These are phyloP conservation scores for Nicotiana tabacum DNA, from an alignment of 257 asterid species.

Conservation along the genomic window DNA sequence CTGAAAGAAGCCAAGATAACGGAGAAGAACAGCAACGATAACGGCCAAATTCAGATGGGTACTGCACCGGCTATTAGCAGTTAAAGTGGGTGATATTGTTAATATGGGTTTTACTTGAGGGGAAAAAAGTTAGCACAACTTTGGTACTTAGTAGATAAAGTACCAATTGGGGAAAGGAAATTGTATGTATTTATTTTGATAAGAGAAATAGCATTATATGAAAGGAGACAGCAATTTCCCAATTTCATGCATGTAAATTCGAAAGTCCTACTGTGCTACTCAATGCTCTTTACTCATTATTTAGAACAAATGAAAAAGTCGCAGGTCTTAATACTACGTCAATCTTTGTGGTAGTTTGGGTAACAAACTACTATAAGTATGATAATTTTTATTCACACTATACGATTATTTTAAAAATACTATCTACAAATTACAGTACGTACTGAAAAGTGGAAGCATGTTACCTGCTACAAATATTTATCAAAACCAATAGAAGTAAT, in stretches of 20 bases:
- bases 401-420: too few relatives aligned
- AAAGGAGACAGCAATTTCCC: neutral
- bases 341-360: too few relatives aligned
- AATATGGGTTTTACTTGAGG: neutral
- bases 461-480: too few relatives aligned
- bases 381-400: too few relatives aligned
- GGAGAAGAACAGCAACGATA: neutral
- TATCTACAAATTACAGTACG: too few relatives aligned
- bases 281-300: too few relatives aligned
- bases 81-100: neutral
- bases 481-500: too few relatives aligned
- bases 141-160: neutral
- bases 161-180: neutral
- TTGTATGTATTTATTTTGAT: neutral
- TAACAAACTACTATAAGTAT: too few relatives aligned
- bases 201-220: neutral
- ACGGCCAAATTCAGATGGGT: slow-evolving; percentile 27
- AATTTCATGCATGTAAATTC: neutral
- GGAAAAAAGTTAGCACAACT: too few relatives aligned
- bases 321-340: too few relatives aligned
- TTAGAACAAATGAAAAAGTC: too few relatives aligned
- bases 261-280: neutral
- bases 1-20: slow-evolving; percentile 24
- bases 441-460: too few relatives aligned
- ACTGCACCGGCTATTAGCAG: neutral